phyloP scores from a whole-genome alignment of 306 rosid genomes.

The Prunus armeniaca region DNA sequence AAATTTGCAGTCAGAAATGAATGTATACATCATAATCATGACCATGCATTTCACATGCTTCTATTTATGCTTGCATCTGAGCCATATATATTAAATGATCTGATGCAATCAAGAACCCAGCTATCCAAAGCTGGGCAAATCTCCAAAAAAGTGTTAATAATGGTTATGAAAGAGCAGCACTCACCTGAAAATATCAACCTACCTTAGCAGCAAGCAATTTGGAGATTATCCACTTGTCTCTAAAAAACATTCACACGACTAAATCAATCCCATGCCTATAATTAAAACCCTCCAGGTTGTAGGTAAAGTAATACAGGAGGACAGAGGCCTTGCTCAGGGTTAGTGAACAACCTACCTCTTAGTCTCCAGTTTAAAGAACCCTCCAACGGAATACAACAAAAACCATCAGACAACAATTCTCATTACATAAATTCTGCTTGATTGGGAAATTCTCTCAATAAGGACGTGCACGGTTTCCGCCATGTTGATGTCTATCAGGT shows the following conservation, averaged over 20 bases:
- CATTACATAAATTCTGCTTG: conserved; percentile 72
- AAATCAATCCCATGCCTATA: conserved; percentile 70
- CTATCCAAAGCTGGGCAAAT: conserved; percentile 32
- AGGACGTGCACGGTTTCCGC: conserved; percentile 93
- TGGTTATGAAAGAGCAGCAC: conserved; percentile 58
- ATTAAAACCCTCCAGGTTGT: conserved; percentile 55
- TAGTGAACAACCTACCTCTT: conserved; percentile 98
- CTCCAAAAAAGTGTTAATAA: conserved; percentile 44
- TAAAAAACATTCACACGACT: conserved; percentile 87
- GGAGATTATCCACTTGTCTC: conserved; percentile 97
- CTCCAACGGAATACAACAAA: conserved; percentile 66
- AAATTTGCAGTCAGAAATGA: not conserved
- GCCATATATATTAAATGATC: conserved; percentile 21
- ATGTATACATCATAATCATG: conserved; percentile 12
- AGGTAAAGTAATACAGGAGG: conserved; percentile 49
- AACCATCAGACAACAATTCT: conserved; percentile 73
- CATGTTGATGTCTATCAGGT: conserved; percentile 90
- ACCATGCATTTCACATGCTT: conserved; percentile 15
- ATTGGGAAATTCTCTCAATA: conserved; percentile 55
- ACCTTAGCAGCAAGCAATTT: conserved; percentile 96
- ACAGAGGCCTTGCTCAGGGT: conserved; percentile 73
- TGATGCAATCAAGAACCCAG: conserved; percentile 46
- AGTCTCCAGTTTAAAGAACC: conserved; percentile 76
- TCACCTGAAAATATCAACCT: conserved; percentile 99
- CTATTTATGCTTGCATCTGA: not conserved